Evolutionary conservation across 805 yeast genomes (phyloP).

Genomic region (Blastobotrys terrestris): DNA sequence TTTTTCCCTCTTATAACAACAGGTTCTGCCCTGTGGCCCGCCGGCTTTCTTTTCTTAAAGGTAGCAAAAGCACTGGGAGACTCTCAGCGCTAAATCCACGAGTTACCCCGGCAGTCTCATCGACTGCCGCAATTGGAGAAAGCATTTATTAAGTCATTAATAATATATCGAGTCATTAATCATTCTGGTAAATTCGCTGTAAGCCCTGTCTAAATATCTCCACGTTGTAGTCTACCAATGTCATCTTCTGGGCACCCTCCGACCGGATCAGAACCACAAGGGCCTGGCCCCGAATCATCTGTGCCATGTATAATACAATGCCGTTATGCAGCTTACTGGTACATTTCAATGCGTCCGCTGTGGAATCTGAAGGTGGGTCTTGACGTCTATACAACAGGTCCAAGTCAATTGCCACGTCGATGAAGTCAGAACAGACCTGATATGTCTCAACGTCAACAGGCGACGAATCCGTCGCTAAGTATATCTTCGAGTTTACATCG

Average conservation of each 20-base stretch:
- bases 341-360: slow-evolving; percentile 40
- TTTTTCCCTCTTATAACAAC: not conserved
- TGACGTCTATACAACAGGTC: slow-evolving; percentile 37
- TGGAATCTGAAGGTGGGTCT: not conserved
- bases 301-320: slow-evolving; percentile 72
- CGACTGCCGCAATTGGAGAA: no score
- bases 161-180: not conserved
- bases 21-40: no score
- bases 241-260: slow-evolving; percentile 46
- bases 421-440: slow-evolving; percentile 95
- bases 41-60: no score
- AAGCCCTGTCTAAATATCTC: slow-evolving; percentile 71
- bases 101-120: no score
- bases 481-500: slow-evolving; percentile 87
- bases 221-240: slow-evolving; percentile 85
- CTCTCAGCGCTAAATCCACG: no score
- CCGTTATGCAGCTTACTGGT: slow-evolving; percentile 78
- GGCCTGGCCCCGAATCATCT: slow-evolving; percentile 90
- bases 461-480: slow-evolving; percentile 91
- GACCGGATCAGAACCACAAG: slow-evolving; percentile 78
- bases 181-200: slow-evolving; percentile 32
- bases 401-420: slow-evolving; percentile 86
- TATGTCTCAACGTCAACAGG: slow-evolving; percentile 95
- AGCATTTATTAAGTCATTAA: not conserved
- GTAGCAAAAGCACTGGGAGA: no score